Conservation (phyloP, 2,329 filamentous ascomycete species). For the Ascochyta fabae region DNA sequence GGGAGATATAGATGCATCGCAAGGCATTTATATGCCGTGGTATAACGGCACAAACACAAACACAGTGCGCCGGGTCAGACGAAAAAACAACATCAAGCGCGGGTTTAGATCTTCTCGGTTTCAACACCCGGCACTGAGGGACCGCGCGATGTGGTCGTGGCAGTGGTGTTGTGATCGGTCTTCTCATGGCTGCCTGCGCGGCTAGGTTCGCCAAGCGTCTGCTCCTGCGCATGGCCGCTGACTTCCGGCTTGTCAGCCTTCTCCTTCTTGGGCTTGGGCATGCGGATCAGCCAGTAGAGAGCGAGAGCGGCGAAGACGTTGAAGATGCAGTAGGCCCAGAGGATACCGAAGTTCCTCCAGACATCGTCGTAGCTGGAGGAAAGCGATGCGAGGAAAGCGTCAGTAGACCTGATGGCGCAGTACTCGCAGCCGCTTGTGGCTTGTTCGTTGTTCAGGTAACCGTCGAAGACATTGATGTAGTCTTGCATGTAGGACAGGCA, state of each 20-base stretch:
- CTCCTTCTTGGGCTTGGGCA: constrained; percentile 59
- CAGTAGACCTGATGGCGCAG: constrained; percentile 51
- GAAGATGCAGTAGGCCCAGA: constrained; percentile 61
- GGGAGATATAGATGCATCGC: not conserved
- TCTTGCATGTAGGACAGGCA: constrained; percentile 52
- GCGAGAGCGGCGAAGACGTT: constrained; percentile 58
- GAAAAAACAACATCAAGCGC: not conserved
- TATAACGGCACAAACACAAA: not conserved
- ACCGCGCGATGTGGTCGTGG: constrained; percentile 23
- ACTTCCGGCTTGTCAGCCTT: constrained; percentile 20
- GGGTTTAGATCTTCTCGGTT: constrained; percentile 23
- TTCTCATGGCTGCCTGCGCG: constrained; percentile 22
- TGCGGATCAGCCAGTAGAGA: constrained; percentile 62
- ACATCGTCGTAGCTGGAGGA: constrained; percentile 52
- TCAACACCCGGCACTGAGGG: constrained; percentile 10
- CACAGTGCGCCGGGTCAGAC: too few relatives aligned
- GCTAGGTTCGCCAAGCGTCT: constrained; percentile 12
- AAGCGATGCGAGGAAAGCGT: constrained; percentile 52
- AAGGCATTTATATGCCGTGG: not conserved
- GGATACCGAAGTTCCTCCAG: constrained; percentile 64
- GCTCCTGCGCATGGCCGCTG: constrained; percentile 7
- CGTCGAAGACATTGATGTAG: constrained; percentile 47
- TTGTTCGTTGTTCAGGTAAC: constrained; percentile 50
- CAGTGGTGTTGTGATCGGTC: constrained; percentile 6
- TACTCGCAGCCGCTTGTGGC: constrained; percentile 54